These are phyloP conservation scores for Pyrenula massariospora DNA, from an alignment of 495 filamentous ascomycete species.

Conservation along the genomic window DNA sequence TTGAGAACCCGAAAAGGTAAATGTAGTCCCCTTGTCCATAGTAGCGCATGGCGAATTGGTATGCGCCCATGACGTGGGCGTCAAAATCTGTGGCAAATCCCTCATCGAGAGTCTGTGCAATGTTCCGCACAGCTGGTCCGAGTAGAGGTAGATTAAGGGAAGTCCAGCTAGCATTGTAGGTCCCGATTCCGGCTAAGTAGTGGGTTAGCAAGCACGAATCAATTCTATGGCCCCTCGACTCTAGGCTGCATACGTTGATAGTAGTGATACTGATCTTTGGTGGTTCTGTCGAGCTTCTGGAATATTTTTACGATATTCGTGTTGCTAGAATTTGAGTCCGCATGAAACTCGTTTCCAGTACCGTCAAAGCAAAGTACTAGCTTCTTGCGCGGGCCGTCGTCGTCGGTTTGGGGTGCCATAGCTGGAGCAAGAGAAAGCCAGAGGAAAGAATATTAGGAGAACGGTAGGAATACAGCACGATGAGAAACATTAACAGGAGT, in stretches of 20 bases:
- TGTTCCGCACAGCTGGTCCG: constrained; percentile 47
- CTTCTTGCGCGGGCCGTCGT: constrained; percentile 22
- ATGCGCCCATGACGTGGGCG: constrained; percentile 73
- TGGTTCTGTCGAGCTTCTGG: constrained; percentile 44
- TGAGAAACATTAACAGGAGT: neutral
- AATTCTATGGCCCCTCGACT: no score
- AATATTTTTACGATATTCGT: constrained; percentile 89
- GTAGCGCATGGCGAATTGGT: constrained; percentile 82
- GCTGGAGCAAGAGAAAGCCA: neutral
- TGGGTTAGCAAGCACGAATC: constrained; percentile 29
- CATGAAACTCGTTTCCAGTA: constrained; percentile 77
- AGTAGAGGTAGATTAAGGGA: constrained; percentile 41
- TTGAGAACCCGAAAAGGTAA: constrained; percentile 72
- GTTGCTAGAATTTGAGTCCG: constrained; percentile 23
- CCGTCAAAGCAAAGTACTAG: constrained; percentile 84
- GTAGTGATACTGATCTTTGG: constrained; percentile 42
- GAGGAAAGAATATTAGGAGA: neutral
- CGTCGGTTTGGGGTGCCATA: neutral
- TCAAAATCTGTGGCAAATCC: constrained; percentile 77
- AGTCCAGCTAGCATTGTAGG: constrained; percentile 59
- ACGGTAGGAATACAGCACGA: neutral
- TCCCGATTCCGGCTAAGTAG: constrained; percentile 64
- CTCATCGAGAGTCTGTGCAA: constrained; percentile 75
- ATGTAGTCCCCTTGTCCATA: constrained; percentile 73
- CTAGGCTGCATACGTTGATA: constrained; percentile 42